Evolutionary conservation across 345 rosid species (phyloP), one percentile per base, ranked within the genome.

Genomic region (Toxicodendron radicans): DNA sequence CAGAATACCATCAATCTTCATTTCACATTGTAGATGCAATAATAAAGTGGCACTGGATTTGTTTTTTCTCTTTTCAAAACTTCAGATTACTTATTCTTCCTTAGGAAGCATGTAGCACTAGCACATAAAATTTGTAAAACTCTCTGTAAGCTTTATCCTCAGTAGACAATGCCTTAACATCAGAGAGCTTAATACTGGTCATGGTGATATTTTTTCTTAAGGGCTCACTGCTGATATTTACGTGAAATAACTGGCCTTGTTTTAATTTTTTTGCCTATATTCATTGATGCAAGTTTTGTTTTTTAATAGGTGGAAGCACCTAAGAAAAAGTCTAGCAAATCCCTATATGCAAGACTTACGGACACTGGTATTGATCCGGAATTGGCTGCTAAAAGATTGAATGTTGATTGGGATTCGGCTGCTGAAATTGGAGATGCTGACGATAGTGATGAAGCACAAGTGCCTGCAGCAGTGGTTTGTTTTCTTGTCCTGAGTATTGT

Each of bases 381-480:
- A 79, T 89, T 86, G 70, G 98, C 90, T 75, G 95, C 99, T 21
- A 90, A 90, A 86, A 92, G 94, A 88, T 83, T 95, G 75, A 90
- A 95, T 58, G 17, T 91, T 35, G 98, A 95, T 32, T 95, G 97
- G 96, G 98, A 95, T 85, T 80, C 97, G 79, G 98, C 97, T 71
- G 98, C 99, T 78, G 89, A 92, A 70, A 90, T 92, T 79, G 92
- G 89, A 67, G 93, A 87, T 20, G 81, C 72, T 52, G 92, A 83
- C 46, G 69, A 13, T 5, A 81, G 70, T 30, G 85, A 91, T 63
- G 93, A 88, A 32, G 60, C 85, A 60, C 92, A 90, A 73, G 93
- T 91, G 11, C 93, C 90, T 46, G 21, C 91, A 71, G 91, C 79
- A 72, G 72, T 91, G 97, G 97, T 95, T 82, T 16, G 95, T 83